Evolutionary conservation across 495 filamentous ascomycete genomes (phyloP).

Genomic region (Aspergillus egyptiacus): DNA sequence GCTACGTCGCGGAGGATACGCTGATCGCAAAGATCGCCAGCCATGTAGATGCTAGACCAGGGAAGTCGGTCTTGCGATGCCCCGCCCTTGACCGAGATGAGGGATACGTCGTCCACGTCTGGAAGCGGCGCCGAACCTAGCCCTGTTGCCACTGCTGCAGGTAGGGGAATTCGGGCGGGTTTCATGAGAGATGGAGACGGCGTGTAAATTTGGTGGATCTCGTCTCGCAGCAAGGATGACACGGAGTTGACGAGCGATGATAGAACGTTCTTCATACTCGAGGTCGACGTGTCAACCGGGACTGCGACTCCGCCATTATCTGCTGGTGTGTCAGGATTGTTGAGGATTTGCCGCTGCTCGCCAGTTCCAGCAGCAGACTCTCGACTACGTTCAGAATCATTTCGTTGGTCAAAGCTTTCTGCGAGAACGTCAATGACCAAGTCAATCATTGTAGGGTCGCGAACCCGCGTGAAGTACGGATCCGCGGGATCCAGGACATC

Average conservation of each 20-base stretch:
- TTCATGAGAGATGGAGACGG: slow-evolving; percentile 18
- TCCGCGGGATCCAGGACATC: slow-evolving; percentile 66
- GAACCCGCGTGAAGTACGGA: slow-evolving; percentile 73
- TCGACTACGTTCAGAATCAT: slow-evolving; percentile 34
- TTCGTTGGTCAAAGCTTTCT: slow-evolving; percentile 34
- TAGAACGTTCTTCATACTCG: slow-evolving; percentile 46
- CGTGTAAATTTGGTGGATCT: slow-evolving; percentile 26
- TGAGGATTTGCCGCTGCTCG: slow-evolving; percentile 16
- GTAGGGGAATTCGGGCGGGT: slow-evolving; percentile 43
- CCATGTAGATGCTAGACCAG: slow-evolving; percentile 68
- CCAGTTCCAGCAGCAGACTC: slow-evolving; percentile 22
- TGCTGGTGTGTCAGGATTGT: slow-evolving; percentile 12
- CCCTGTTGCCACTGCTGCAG: slow-evolving; percentile 69
- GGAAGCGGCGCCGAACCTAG: slow-evolving; percentile 70
- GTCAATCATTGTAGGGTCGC: slow-evolving; percentile 67
- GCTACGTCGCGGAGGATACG: slow-evolving; percentile 55
- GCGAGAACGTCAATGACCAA: slow-evolving; percentile 56
- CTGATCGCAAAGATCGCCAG: slow-evolving; percentile 59
- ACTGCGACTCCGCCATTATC: slow-evolving; percentile 19
- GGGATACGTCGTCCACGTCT: slow-evolving; percentile 53
- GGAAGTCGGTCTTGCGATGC: slow-evolving; percentile 43
- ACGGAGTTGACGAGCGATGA: slow-evolving; percentile 55
- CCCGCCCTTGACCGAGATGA: slow-evolving; percentile 34
- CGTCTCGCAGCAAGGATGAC: slow-evolving; percentile 47
- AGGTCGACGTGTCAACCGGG: slow-evolving; percentile 34